Evolutionary conservation across 371 early-diverging fungal species (phyloP), one percentile per base, ranked within the genome.

Genomic region (Zychaea mexicana): DNA sequence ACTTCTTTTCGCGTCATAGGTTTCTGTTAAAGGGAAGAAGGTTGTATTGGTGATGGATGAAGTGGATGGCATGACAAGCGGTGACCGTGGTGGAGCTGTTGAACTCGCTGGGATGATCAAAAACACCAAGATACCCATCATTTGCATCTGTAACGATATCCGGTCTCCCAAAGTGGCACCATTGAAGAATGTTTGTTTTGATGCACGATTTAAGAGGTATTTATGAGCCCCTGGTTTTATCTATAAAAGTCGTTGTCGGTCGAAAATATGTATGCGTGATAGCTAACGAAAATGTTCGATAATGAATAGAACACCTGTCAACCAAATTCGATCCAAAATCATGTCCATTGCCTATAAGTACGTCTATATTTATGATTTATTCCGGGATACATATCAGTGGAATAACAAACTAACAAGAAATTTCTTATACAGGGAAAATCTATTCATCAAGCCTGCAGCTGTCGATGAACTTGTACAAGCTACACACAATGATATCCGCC

Each of bases 21-120:
- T 15, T 42, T 4, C 15, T 42, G 15, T n/a, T 42, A 42, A 42
- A 3, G 42, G 42, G 4, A 42, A 49, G 22, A 84, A 80, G 52
- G 80, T 84, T 31, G 84, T 96, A 0, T 72, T 99, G 15, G 91
- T 99, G 52, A 99, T 99, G 99, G 99, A 99, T 82, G 99, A 99
- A 76, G 97, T 99, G 0, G 99, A 99, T 79, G 99, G 99, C 33
- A 99, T 99, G 99, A 92, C 97, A 2, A 91, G 89, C 39, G 98
- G 98, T 46, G 99, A 99, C 77, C 90, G 99, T 42, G 99, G 99
- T 49, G 99, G 99, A 19, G 79, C 88, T 9, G 87, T 88, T 0
- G 98, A 99, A 78, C 82, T 99, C 36, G 96, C 95, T 49, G 73
- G 84, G 46, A 66, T 99, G 31, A 94, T 99, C 69, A 96, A 95